A percentile compares a stretch with the other conserved stretches of the same genome.
These are phyloP conservation scores for Glonium stellatum DNA, from an alignment of 495 filamentous ascomycete genomes.

Conservation along the genomic window DNA sequence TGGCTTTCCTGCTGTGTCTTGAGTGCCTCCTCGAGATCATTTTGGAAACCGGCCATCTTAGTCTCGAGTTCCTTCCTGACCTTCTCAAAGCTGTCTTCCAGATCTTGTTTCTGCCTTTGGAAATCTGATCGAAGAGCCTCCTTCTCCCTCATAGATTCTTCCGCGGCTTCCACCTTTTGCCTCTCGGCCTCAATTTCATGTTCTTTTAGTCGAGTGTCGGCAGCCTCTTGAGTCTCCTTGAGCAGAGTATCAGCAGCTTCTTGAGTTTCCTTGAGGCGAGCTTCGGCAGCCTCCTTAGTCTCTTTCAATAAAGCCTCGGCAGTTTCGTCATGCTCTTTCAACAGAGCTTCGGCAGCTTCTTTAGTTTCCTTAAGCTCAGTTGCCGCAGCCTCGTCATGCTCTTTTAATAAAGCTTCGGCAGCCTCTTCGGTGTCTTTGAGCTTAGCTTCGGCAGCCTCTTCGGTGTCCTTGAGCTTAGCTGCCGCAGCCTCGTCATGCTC, in stretches of 20 bases:
- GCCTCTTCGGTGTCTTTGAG: too few species aligned
- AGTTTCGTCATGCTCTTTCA: conserved; percentile 22
- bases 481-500: too few species aligned
- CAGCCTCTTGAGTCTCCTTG: neutral
- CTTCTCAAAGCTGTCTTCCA: conserved; percentile 22
- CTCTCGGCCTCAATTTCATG: conserved; percentile 11
- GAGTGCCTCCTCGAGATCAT: conserved; percentile 29
- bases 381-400: too few species aligned
- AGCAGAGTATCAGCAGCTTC: too few species aligned
- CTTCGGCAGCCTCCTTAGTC: too few species aligned
- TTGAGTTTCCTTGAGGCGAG: too few species aligned
- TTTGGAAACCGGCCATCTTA: conserved; percentile 21
- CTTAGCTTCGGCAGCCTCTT: too few species aligned
- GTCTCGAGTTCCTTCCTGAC: conserved; percentile 24
- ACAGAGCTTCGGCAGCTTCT: conserved; percentile 23
- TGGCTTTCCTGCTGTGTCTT: conserved; percentile 25
- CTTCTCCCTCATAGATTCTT: conserved; percentile 22
- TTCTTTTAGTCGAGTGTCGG: neutral
- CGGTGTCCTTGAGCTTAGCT: conserved; percentile 21
- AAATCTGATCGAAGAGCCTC: conserved; percentile 21
- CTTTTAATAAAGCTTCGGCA: too few species aligned
- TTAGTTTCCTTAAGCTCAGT: too few species aligned
- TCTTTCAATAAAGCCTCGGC: conserved; percentile 26
- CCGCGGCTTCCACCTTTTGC: conserved; percentile 12
- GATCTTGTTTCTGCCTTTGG: conserved; percentile 21